phyloP scores from a whole-genome alignment of 2,329 filamentous ascomycete genomes.

The Claviceps quebecensis region DNA sequence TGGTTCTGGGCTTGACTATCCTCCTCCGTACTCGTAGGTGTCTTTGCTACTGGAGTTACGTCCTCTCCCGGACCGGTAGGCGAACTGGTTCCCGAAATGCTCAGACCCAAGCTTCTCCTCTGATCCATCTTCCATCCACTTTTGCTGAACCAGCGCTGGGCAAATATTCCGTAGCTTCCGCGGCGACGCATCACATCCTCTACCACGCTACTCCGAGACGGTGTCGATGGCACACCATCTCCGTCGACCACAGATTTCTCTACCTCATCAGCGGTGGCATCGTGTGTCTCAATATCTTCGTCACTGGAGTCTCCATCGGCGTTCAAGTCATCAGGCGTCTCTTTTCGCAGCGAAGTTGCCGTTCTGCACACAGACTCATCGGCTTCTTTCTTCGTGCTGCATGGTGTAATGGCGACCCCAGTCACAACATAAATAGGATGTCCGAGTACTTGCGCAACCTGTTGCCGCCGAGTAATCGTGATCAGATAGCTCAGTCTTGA shows the following conservation, averaged over 20 bases:
- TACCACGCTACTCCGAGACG: constrained; percentile 50
- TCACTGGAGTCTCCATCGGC: constrained; percentile 33
- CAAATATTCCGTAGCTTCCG: constrained; percentile 79
- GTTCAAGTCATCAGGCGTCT: constrained; percentile 24
- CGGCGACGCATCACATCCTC: constrained; percentile 77
- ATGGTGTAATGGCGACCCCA: constrained; percentile 80
- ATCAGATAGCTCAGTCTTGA: constrained; percentile 73
- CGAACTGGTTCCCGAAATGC: constrained; percentile 20
- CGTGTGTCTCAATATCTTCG: constrained; percentile 26
- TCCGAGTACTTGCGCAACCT: constrained; percentile 76
- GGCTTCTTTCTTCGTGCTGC: constrained; percentile 63
- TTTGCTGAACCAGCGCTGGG: constrained; percentile 80
- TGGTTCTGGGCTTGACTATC: constrained; percentile 12
- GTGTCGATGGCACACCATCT: constrained; percentile 18
- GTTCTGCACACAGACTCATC: constrained; percentile 55
- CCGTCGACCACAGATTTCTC: constrained; percentile 25
- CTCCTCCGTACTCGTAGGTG: constrained; percentile 31
- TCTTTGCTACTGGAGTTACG: constrained; percentile 10
- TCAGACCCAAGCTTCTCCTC: constrained; percentile 56
- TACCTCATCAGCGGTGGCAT: constrained; percentile 26
- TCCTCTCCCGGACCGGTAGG: constrained; percentile 10
- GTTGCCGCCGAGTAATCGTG: constrained; percentile 71
- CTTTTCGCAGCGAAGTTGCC: constrained; percentile 25
- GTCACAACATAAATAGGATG: constrained; percentile 76
- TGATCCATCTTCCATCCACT: constrained; percentile 66